phyloP scores from a whole-genome alignment of 2,329 filamentous ascomycete species.

The Aspergillus sp. region DNA sequence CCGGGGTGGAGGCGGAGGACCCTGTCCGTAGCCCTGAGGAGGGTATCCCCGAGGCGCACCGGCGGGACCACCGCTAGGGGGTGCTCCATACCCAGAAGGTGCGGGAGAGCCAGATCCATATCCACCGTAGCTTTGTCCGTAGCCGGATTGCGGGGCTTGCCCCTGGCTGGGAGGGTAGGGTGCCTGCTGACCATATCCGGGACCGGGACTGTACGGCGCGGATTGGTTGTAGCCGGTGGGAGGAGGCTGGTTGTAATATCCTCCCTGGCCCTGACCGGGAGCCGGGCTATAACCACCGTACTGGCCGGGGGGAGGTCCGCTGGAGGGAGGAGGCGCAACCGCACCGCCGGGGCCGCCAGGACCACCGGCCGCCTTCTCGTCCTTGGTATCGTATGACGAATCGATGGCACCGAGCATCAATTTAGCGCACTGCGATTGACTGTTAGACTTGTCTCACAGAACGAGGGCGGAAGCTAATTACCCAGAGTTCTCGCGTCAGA shows the following conservation, averaged over 20 bases:
- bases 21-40: conserved; percentile 21
- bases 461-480: conserved; percentile 21
- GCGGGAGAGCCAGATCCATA: conserved; percentile 9
- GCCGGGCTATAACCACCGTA: conserved; percentile 34
- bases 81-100: conserved; percentile 16
- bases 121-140: conserved; percentile 14
- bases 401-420: conserved; percentile 68
- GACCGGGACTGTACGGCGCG: conserved; percentile 6
- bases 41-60: conserved; percentile 18
- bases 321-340: conserved; percentile 15
- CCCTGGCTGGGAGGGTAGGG: conserved; percentile 2
- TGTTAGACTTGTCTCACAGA: not conserved
- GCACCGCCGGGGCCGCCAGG: conserved; percentile 27
- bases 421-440: conserved; percentile 54
- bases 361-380: conserved; percentile 55
- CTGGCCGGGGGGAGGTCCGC: conserved; percentile 34
- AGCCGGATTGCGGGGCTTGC: conserved; percentile 10
- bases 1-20: conserved; percentile 23
- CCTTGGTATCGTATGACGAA: conserved; percentile 63
- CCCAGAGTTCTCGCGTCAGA: conserved; percentile 65
- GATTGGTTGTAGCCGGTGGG: conserved; percentile 7
- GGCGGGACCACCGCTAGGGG: conserved; percentile 7
- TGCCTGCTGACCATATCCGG: conserved; percentile 22
- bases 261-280: conserved; percentile 22
- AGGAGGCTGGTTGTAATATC: conserved; percentile 16